Percentiles rank a stretch among this genome's conserved stretches.
Evolutionary conservation across 169 alveolate genomes (phyloP).

Genomic region (Plasmodium knowlesi): DNA sequence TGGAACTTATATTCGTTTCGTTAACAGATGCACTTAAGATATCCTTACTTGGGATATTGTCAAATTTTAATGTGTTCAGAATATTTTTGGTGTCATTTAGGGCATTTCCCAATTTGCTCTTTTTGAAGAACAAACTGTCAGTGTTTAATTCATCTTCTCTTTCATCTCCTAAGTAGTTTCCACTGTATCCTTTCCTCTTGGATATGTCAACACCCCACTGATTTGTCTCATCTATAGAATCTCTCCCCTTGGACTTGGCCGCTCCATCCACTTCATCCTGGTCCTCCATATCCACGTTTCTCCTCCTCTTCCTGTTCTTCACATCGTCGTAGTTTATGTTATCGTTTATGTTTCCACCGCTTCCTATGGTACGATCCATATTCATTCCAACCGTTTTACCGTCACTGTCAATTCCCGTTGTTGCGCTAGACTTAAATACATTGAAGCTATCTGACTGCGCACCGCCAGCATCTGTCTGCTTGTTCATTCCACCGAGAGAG

Average conservation of each 20-base stretch:
- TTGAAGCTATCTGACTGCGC: background rate
- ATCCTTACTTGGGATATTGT: conserved; percentile 44
- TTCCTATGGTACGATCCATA: background rate
- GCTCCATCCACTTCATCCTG: background rate
- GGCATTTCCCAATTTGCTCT: conserved; percentile 40
- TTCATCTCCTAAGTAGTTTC: background rate
- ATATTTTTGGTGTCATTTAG: conserved; percentile 54
- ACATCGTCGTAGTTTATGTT: conserved; percentile 67
- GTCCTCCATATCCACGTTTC: conserved; percentile 35
- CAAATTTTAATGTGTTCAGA: conserved; percentile 29
- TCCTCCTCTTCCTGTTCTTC: conserved; percentile 49
- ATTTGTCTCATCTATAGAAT: conserved; percentile 5
- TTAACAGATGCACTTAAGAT: conserved; percentile 5
- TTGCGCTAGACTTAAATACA: background rate
- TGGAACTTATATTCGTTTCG: background rate
- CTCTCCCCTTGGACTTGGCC: background rate
- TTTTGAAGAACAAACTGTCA: conserved; percentile 46
- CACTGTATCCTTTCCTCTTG: background rate
- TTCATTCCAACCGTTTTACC: background rate
- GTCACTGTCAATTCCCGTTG: background rate
- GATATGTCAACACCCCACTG: background rate
- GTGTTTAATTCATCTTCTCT: background rate
- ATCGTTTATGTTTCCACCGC: background rate
- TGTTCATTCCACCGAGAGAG: background rate
- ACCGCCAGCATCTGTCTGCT: background rate